Evolutionary conservation across 495 filamentous ascomycete species (phyloP), one percentile per base, ranked within the genome.

Genomic region (Talaromyces adpressus): DNA sequence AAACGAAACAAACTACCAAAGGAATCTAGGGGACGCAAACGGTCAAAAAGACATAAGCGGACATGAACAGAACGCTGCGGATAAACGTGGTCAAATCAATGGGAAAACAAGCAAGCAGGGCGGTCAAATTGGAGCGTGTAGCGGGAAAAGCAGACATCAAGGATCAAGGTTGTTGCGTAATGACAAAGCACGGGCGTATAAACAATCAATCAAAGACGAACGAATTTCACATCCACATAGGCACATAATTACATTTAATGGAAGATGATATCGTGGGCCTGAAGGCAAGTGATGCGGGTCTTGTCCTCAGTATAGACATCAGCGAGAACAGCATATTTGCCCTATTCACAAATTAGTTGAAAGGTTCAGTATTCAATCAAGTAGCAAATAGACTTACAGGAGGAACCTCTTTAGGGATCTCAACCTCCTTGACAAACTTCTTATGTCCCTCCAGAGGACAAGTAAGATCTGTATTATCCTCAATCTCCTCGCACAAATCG

Each of bases 341-440:
- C 94, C 93, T 97, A 66, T 56, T 14, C 22, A 62, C 65, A 11
- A 22, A 49, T 6, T 12, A 22, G 6, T 52, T 57, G 27, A 45
- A 14, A 20, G 56, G 29, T 0, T 25, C 3, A 63, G 27, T 39
- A 27, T 27, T 23, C 34, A n/a, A 49, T 6, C 45, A 49, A 20
- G n/a, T n/a, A n/a, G n/a, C n/a, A n/a, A n/a, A n/a, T n/a, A 30
- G 7, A 51, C 90, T 69, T 85, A 96, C 93, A 57, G 91, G 89
- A 67, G 94, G 94, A 65, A 99, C 91, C 75, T 92, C 82, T 67
- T 84, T 87, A 59, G 94, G 94, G 64, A 99, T 75, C 6, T 94
- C 85, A 32, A 98, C 89, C 23, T 87, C 74, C 80, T 98, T 97
- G 53, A 75, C 85, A 69, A 99, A 75, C 22, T 73, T 73, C 67